phyloP scores from a whole-genome alignment of 192 early-diverging fungal genomes.

The Allomyces arbusculus region DNA sequence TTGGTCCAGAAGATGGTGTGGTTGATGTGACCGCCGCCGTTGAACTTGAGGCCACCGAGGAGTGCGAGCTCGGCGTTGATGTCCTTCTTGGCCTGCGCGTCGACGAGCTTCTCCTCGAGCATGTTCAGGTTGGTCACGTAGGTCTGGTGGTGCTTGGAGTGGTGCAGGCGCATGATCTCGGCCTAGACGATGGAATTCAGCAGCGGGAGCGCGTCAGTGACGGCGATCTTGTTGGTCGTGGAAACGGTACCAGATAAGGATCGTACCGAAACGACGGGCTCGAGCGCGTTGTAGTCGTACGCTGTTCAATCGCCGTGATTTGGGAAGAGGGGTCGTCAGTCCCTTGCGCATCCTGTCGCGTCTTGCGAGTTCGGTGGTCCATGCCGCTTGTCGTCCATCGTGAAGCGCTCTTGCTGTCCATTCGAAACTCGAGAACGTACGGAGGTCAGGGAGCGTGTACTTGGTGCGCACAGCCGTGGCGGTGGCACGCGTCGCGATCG shows the following conservation, averaged over 20 bases:
- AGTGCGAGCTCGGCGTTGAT: conserved; percentile 50
- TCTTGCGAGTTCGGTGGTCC: too few species aligned
- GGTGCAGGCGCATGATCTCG: conserved; percentile 88
- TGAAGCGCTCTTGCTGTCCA: too few species aligned
- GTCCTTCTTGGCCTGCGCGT: conserved; percentile 46
- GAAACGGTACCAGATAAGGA: conserved; percentile 1
- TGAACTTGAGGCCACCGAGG: conserved; percentile 70
- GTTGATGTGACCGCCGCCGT: conserved; percentile 82
- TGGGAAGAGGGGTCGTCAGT: conserved; percentile 4
- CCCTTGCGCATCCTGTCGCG: conserved; percentile 17
- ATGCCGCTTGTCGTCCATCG: too few species aligned
- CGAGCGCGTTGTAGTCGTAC: conserved; percentile 31
- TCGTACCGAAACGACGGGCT: conserved; percentile 61
- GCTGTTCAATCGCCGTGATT: background rate
- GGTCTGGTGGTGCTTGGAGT: conserved; percentile 84
- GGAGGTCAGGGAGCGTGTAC: conserved; percentile 75
- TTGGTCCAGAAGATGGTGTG: conserved; percentile 90
- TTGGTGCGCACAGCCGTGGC: conserved; percentile 21
- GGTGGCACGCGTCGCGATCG: background rate
- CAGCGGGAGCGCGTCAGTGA: background rate
- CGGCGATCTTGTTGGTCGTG: background rate
- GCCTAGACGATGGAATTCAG: conserved; percentile 9
- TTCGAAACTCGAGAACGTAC: conserved; percentile 33
- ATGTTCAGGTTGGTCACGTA: conserved; percentile 73
- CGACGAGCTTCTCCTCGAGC: conserved; percentile 77